Base-by-base conservation (phyloP, 208 protist genomes). In the Trypanosoma melophagium region DNA sequence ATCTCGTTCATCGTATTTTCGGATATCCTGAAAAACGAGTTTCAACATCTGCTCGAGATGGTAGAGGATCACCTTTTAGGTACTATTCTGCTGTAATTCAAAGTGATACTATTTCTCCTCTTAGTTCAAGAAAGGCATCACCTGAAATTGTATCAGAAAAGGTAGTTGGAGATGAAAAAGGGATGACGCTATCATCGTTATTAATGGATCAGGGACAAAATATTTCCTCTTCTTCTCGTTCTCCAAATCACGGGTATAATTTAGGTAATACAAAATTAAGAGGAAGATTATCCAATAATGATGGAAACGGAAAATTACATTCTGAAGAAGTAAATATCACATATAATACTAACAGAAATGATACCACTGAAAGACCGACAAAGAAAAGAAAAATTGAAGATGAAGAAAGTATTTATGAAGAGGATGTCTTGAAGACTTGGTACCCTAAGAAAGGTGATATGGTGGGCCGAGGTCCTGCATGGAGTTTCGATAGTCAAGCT, bases 391-490 rank as follows among this genome's bases (percentile, higher is more conserved):
- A 47, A 41, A 22, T 67, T 44, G 69, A 74, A 51, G 9, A 14
- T 58, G 66, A 76, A 38, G 50, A 21, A 14, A n/a, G 41, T 13
- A 22, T 40, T 9, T 24, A 69, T 14, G 17, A 63, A 45, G 47
- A 66, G 19, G 19, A 56, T 16, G 28, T 35, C 1, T 56, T 69
- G 55, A 66, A 83, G 49, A 21, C 58, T 47, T 93, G 87, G 87
- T 31, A 69, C 24, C 82, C 84, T 3, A 63, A 76, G 45, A 72
- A 81, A n/a, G 89, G 86, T 28, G 86, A 92, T 12, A 72, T 72
- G 19, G 86, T 95, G 7, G 86, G 79, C 17, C 77, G 89, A 49
- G 89, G 89, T 21, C 89, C 89, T 14, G 77, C 78, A 25, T 95
- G 89, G 89, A 59, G 49, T 24, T 76, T 76, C 66, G 77, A 77